These are phyloP conservation scores for Saccharomycopsis sp. DNA, from an alignment of 805 yeast genomes.

Conservation along the genomic window DNA sequence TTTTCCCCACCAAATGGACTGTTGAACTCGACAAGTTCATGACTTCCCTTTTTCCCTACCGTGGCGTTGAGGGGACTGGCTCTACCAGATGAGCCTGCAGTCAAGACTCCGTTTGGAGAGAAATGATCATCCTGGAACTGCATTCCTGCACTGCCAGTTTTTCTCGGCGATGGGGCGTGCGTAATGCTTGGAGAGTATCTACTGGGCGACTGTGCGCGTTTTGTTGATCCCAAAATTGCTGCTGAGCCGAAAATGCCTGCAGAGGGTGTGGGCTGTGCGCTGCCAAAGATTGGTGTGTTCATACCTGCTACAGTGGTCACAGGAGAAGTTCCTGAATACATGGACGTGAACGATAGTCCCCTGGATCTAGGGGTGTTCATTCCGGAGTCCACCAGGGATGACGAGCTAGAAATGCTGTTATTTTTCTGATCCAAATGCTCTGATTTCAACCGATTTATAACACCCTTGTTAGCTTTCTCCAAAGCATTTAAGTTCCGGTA, in stretches of 20 bases:
- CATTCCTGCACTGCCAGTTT: not conserved
- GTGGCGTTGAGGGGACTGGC: slow-evolving; percentile 27
- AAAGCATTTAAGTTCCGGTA: slow-evolving; percentile 84
- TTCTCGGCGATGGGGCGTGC: not conserved
- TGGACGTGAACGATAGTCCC: slow-evolving; percentile 30
- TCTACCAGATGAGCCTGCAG: slow-evolving; percentile 28
- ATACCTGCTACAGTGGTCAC: not conserved
- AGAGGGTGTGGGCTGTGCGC: no score
- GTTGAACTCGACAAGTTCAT: not conserved
- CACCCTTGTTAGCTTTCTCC: slow-evolving; percentile 91
- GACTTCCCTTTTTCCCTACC: not conserved
- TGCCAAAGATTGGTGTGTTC: no score
- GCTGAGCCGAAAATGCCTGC: not conserved
- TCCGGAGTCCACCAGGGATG: slow-evolving; percentile 40
- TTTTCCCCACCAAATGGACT: not conserved
- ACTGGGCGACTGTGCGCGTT: not conserved
- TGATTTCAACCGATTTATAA: slow-evolving; percentile 74
- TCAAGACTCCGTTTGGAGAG: not conserved
- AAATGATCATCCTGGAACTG: not conserved
- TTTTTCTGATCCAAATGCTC: slow-evolving; percentile 62
- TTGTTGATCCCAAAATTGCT: not conserved
- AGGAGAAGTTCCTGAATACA: not conserved
- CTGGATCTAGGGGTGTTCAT: slow-evolving; percentile 28
- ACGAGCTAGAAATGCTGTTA: slow-evolving; percentile 33
- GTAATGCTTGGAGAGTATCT: not conserved